Percentiles rank a stretch among this genome's conserved stretches.
phyloP scores from a whole-genome alignment of 1,284 basidiomycete species.

The Leccinum solheimii region DNA sequence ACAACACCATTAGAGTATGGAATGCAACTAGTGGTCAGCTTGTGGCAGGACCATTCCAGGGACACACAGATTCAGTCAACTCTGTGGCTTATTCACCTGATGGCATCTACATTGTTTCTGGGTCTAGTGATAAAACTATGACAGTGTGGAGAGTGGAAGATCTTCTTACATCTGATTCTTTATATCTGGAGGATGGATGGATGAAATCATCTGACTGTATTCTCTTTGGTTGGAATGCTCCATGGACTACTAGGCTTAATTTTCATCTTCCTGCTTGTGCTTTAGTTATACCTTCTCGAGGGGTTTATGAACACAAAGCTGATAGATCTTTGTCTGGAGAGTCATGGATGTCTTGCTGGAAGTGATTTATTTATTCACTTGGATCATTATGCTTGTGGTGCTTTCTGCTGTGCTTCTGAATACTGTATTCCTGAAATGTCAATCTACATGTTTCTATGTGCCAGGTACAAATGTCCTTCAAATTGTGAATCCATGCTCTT shows the following conservation, averaged over 20 bases:
- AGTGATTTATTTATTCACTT: neutral
- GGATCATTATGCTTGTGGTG: no score
- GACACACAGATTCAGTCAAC: no score
- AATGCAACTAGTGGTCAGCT: no score
- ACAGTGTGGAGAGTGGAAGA: neutral
- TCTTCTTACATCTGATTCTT: neutral
- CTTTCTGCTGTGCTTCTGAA: no score
- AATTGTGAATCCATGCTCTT: constrained; percentile 7
- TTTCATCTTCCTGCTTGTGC: neutral
- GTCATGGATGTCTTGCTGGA: neutral
- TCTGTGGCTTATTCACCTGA: neutral
- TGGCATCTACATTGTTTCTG: neutral
- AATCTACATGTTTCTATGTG: no score
- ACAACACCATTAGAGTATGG: no score
- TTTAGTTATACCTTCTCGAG: neutral
- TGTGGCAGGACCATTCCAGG: no score
- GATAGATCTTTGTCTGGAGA: neutral
- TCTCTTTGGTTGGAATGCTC: neutral
- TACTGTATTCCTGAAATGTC: no score
- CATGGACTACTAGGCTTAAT: neutral
- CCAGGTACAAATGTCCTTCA: no score
- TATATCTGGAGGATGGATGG: neutral
- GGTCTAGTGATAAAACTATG: neutral
- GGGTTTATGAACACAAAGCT: neutral
- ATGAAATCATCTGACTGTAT: neutral